These are phyloP conservation scores for Geosmithia putterillii DNA, from an alignment of 2,329 filamentous ascomycete genomes.

Conservation along the genomic window DNA sequence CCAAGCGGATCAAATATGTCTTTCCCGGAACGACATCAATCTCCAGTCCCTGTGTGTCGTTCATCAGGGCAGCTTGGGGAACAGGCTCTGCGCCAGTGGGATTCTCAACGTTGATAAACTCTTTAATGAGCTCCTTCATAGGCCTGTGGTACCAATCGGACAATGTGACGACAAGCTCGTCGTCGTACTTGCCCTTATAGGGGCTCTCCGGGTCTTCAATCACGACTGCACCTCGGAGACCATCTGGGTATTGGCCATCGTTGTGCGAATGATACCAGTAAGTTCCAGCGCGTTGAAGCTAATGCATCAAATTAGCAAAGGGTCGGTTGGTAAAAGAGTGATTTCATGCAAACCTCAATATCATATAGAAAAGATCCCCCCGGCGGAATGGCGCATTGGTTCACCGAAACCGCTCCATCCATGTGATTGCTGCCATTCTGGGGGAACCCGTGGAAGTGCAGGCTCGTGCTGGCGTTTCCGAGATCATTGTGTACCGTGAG, in stretches of 20 bases:
- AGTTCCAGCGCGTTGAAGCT: slow-evolving; percentile 41
- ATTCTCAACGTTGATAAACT: slow-evolving; percentile 40
- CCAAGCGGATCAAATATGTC: slow-evolving; percentile 60
- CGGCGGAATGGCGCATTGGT: slow-evolving; percentile 37
- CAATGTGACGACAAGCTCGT: slow-evolving; percentile 52
- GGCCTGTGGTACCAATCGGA: slow-evolving; percentile 61
- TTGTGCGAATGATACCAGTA: slow-evolving; percentile 52
- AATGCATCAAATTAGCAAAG: slow-evolving; percentile 3
- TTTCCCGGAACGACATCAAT: slow-evolving; percentile 51
- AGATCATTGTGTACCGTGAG: slow-evolving; percentile 47
- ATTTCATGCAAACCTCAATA: slow-evolving; percentile 27
- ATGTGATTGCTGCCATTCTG: slow-evolving; percentile 40
- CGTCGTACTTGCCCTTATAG: slow-evolving; percentile 43
- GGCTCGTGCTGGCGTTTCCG: slow-evolving; percentile 44
- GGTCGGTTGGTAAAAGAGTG: slow-evolving; percentile 1
- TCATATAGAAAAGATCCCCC: slow-evolving; percentile 35
- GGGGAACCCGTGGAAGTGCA: slow-evolving; percentile 52
- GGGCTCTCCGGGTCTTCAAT: slow-evolving; percentile 35
- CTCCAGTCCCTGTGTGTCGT: slow-evolving; percentile 52
- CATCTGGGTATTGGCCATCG: slow-evolving; percentile 44
- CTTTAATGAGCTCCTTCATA: slow-evolving; percentile 30
- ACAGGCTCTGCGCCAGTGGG: slow-evolving; percentile 51
- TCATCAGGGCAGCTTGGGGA: slow-evolving; percentile 56
- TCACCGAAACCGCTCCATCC: slow-evolving; percentile 46
- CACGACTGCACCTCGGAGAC: slow-evolving; percentile 42